A percentile compares a stretch with the other conserved stretches of the same genome.
phyloP scores from a whole-genome alignment of 768 basidiomycete species.

The Mycena vitilis region DNA sequence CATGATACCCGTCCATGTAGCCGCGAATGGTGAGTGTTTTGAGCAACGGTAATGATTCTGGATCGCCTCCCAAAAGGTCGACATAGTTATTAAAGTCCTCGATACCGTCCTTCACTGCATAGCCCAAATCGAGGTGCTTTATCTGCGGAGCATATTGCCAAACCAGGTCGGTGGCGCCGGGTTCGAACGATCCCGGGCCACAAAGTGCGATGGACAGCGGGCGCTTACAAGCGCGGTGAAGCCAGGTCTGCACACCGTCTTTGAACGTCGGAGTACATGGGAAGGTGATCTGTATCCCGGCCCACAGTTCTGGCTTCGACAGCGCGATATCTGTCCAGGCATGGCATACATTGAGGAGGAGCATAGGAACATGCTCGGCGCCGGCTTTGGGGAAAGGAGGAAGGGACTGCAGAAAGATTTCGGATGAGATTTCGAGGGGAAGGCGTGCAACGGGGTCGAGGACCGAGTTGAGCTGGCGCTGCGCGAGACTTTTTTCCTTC shows the following conservation, averaged over 20 bases:
- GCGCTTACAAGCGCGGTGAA: background rate
- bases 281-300: background rate
- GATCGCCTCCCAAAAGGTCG: background rate
- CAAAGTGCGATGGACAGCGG: background rate
- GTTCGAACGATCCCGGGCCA: background rate
- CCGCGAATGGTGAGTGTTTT: background rate
- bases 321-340: background rate
- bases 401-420: constrained; percentile 1
- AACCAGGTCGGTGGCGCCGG: background rate
- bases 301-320: background rate
- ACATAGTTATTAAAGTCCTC: background rate
- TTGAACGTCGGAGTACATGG: background rate
- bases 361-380: background rate
- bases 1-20: background rate
- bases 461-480: background rate
- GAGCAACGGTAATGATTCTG: background rate
- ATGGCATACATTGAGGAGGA: background rate
- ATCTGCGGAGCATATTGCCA: background rate
- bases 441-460: background rate
- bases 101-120: background rate
- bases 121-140: background rate
- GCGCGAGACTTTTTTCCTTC: background rate
- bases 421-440: background rate
- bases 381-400: background rate
- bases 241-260: background rate